Evolutionary conservation across 2,329 filamentous ascomycete species (phyloP).

Genomic region (Penicillium sp.): DNA sequence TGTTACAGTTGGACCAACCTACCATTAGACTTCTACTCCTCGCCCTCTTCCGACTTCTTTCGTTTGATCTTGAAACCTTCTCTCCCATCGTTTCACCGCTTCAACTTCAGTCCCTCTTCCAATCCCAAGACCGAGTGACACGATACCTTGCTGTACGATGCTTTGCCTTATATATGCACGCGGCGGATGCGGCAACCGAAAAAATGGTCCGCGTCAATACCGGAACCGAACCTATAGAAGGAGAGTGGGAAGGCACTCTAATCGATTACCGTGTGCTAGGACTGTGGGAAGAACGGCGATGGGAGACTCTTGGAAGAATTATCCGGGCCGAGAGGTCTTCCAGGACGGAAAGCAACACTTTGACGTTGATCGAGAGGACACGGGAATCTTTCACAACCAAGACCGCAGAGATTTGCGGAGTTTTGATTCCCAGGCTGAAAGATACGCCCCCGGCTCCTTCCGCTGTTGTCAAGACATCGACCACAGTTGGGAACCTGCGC

Average conservation of each 20-base stretch:
- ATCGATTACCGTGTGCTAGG: constrained; percentile 71
- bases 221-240: constrained; percentile 54
- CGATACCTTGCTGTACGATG: constrained; percentile 75
- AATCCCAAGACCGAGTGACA: constrained; percentile 50
- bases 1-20: constrained; percentile 30
- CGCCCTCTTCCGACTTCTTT: constrained; percentile 68
- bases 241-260: constrained; percentile 62
- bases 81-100: constrained; percentile 55
- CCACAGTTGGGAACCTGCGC: constrained; percentile 63
- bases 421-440: constrained; percentile 55
- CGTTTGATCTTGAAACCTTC: constrained; percentile 63
- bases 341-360: constrained; percentile 16
- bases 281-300: constrained; percentile 55
- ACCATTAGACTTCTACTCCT: constrained; percentile 49
- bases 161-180: constrained; percentile 68
- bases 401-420: constrained; percentile 57
- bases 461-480: constrained; percentile 60
- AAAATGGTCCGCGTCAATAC: constrained; percentile 60
- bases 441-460: constrained; percentile 43
- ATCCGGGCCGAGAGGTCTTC: constrained; percentile 19
- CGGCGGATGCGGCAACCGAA: constrained; percentile 70
- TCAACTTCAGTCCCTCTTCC: constrained; percentile 61
- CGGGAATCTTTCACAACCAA: constrained; percentile 46
- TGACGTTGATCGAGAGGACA: constrained; percentile 24
- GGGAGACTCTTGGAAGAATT: constrained; percentile 34